Evolutionary conservation across 192 early-diverging fungal species (phyloP).

Genomic region (Entrophospora sp.): DNA sequence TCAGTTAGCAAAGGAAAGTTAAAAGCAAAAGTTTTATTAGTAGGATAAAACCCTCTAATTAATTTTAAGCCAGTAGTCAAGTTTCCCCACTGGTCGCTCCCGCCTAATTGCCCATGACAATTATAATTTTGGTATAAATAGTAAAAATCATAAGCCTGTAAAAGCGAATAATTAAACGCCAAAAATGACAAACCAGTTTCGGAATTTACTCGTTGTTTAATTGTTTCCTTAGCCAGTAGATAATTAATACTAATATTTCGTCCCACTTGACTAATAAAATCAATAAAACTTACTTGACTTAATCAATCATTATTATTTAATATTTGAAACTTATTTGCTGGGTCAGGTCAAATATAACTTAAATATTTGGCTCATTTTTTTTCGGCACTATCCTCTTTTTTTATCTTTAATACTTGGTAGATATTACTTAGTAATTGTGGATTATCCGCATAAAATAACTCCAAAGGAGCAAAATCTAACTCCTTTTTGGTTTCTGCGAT

Average conservation of each 20-base stretch:
- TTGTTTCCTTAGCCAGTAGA: background rate
- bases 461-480: background rate
- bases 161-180: slow-evolving; percentile 5
- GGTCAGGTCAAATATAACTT: background rate
- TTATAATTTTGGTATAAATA: slow-evolving; percentile 2
- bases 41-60: background rate
- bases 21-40: slow-evolving; percentile 17
- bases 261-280: slow-evolving; percentile 1
- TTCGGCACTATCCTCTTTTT: background rate
- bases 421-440: slow-evolving; percentile 8
- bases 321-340: background rate
- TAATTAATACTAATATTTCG: background rate
- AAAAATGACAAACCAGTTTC: background rate
- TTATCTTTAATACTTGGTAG: slow-evolving; percentile 3
- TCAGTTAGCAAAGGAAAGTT: slow-evolving; percentile 9
- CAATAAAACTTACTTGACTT: background rate
- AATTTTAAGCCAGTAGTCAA: slow-evolving; percentile 11
- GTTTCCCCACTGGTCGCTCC: slow-evolving; percentile 11
- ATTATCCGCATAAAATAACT: background rate
- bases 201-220: slow-evolving; percentile 5
- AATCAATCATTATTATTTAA: slow-evolving; percentile 11
- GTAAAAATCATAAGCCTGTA: slow-evolving; percentile 15
- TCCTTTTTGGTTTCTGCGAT: background rate
- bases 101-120: slow-evolving; percentile 4
- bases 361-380: slow-evolving; percentile 2